Percentiles rank a stretch among this genome's conserved stretches.
Evolutionary conservation across 768 basidiomycete species (phyloP).

Genomic region (Dentipellis sp.): DNA sequence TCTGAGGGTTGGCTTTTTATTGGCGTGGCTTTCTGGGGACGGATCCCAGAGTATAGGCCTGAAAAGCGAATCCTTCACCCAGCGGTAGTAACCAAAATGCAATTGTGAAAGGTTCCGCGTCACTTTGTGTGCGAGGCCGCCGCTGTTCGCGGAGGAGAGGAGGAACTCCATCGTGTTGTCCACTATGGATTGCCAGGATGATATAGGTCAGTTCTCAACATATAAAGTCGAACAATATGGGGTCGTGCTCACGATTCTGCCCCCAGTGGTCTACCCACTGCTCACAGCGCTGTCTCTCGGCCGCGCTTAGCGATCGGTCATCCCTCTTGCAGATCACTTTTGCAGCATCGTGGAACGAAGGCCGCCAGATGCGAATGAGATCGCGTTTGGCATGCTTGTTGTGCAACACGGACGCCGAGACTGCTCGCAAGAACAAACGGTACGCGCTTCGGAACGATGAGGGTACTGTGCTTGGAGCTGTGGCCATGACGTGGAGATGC

Average conservation of each 20-base stretch:
- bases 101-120: slow-evolving; percentile 42
- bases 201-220: neutral
- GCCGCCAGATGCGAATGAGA: slow-evolving; percentile 8
- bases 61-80: slow-evolving; percentile 32
- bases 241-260: slow-evolving; percentile 3
- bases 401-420: slow-evolving; percentile 11
- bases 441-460: slow-evolving; percentile 9
- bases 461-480: neutral
- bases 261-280: slow-evolving; percentile 10
- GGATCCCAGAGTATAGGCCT: slow-evolving; percentile 2
- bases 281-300: slow-evolving; percentile 5
- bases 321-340: slow-evolving; percentile 4
- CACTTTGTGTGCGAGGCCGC: slow-evolving; percentile 51
- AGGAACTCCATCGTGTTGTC: slow-evolving; percentile 58
- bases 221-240: neutral
- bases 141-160: slow-evolving; percentile 49
- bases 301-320: neutral
- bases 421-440: slow-evolving; percentile 9
- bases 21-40: neutral
- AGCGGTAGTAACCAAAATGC: slow-evolving; percentile 15
- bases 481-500: neutral
- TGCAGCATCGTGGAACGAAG: slow-evolving; percentile 10
- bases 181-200: slow-evolving; percentile 29
- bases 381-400: slow-evolving; percentile 6
- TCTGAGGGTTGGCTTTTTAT: slow-evolving; percentile 5